Conservation (phyloP, 768 basidiomycete genomes). For the Kwoniella heveanensis region DNA sequence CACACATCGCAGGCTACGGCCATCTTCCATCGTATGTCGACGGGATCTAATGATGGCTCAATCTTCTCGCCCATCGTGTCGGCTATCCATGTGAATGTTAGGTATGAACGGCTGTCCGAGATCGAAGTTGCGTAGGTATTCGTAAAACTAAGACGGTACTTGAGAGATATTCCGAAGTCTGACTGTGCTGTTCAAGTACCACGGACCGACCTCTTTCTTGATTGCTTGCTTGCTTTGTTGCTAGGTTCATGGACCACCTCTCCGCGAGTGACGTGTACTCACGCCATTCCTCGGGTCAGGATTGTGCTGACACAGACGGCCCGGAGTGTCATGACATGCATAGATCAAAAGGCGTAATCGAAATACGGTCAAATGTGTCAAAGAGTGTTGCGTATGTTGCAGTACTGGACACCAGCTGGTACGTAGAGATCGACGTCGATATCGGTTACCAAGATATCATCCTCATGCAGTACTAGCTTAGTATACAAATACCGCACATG, state of each 20-base stretch:
- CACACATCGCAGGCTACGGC: constrained; percentile 19
- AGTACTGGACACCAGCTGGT: not conserved
- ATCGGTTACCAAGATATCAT: not conserved
- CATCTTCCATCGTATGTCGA: constrained; percentile 20
- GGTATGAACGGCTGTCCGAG: not conserved
- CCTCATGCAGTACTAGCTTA: no score
- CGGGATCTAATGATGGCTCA: constrained; percentile 9
- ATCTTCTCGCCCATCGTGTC: constrained; percentile 3
- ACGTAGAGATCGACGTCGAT: not conserved
- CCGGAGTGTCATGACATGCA: not conserved
- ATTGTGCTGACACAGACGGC: not conserved
- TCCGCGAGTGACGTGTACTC: not conserved
- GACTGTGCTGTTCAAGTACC: not conserved
- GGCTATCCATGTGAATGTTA: not conserved
- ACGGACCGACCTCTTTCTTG: not conserved
- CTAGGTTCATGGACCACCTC: not conserved
- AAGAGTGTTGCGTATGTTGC: not conserved
- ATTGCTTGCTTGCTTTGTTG: not conserved
- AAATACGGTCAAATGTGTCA: no score
- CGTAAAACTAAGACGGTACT: not conserved
- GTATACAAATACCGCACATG: not conserved
- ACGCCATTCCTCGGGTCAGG: constrained; percentile 3
- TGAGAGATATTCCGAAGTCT: not conserved
- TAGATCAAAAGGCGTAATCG: not conserved
- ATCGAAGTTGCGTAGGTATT: not conserved